phyloP scores from a whole-genome alignment of 2,329 filamentous ascomycete genomes.

The Magnaporthiopsis rhizophila region DNA sequence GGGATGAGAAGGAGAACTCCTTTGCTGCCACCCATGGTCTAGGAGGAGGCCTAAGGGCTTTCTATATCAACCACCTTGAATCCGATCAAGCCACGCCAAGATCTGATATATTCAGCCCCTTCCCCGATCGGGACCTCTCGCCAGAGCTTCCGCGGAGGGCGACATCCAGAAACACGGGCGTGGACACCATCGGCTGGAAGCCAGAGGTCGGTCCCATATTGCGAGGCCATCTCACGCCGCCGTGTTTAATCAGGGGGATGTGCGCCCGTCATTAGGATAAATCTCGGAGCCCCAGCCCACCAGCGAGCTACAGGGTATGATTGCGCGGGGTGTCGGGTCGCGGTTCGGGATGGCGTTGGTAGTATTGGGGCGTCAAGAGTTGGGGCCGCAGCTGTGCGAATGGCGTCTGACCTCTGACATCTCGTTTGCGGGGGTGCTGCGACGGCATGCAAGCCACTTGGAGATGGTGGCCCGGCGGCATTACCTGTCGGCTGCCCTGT shows the following conservation, averaged over 20 bases:
- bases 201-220: not conserved
- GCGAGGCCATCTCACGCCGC: not conserved
- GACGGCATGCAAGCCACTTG: not conserved
- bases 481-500: not conserved
- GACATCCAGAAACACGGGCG: not conserved
- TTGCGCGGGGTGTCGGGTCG: not conserved
- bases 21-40: not conserved
- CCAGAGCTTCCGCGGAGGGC: not conserved
- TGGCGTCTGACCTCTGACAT: not conserved
- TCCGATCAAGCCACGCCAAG: not conserved
- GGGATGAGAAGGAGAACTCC: not conserved
- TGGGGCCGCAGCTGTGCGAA: not conserved
- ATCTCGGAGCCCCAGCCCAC: not conserved
- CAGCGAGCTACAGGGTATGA: not conserved
- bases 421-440: not conserved
- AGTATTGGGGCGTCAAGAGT: not conserved
- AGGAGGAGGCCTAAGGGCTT: not conserved
- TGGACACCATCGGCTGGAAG: not conserved
- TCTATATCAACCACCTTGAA: not conserved
- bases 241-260: not conserved
- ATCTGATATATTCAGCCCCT: not conserved
- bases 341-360: not conserved
- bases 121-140: not conserved
- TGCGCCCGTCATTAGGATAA: conserved; percentile 5
- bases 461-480: not conserved